Evolutionary conservation across 352 stramenopile genomes (phyloP).

Genomic region (Phytopythium ostracodes): DNA sequence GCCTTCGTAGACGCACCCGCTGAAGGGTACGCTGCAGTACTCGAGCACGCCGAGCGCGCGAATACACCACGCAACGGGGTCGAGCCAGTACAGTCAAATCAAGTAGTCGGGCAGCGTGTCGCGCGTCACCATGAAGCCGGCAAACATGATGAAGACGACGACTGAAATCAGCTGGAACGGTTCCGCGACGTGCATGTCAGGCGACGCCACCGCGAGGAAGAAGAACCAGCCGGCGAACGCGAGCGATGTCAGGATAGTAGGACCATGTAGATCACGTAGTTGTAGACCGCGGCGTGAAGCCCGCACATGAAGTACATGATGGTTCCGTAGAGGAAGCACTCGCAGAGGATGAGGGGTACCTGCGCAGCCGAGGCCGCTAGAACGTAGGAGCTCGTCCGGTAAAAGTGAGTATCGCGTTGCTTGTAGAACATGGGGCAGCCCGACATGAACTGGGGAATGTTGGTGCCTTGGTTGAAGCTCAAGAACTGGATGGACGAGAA

Average conservation of each 20-base stretch:
- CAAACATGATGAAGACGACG: conserved; percentile 35
- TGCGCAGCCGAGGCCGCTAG: conserved; percentile 16
- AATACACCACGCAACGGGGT: conserved; percentile 39
- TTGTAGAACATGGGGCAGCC: conserved; percentile 57
- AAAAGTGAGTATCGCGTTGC: conserved; percentile 64
- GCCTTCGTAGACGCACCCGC: conserved; percentile 16
- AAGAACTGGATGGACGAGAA: conserved; percentile 63
- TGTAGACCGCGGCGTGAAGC: conserved; percentile 10
- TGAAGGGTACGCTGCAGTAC: conserved; percentile 18
- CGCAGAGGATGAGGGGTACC: conserved; percentile 23
- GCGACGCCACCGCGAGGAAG: conserved; percentile 20
- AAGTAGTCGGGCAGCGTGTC: conserved; percentile 24
- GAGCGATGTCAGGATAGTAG: conserved; percentile 31
- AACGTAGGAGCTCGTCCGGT: conserved; percentile 49
- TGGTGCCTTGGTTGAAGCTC: conserved; percentile 48
- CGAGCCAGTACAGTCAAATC: conserved; percentile 49
- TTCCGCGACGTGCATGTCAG: conserved; percentile 17
- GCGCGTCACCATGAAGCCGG: conserved; percentile 29
- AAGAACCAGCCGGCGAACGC: conserved; percentile 35
- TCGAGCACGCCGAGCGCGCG: conserved; percentile 25
- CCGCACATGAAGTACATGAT: conserved; percentile 76
- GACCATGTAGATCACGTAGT: conserved; percentile 26
- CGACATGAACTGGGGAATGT: conserved; percentile 57
- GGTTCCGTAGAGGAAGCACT: conserved; percentile 57
- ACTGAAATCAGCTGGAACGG: conserved; percentile 18